Percentiles rank a stretch among this genome's conserved stretches.
phyloP scores from a whole-genome alignment of 352 stramenopile species.

The Globisporangium okanoganense region DNA sequence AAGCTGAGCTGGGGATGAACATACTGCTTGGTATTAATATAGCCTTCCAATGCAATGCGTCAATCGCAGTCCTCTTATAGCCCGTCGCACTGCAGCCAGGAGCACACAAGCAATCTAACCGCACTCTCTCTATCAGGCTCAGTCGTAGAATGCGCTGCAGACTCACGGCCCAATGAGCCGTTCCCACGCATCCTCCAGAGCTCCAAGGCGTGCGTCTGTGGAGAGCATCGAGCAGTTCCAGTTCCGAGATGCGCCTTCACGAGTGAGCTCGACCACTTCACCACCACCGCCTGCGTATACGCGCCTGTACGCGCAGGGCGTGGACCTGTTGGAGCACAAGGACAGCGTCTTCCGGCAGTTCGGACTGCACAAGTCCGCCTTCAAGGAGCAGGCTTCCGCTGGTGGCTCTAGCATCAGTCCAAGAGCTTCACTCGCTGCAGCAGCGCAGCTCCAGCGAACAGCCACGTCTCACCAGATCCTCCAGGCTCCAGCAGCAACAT shows the following conservation, averaged over 20 bases:
- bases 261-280: background rate
- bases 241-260: background rate
- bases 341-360: constrained; percentile 58
- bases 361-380: constrained; percentile 28
- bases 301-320: constrained; percentile 55
- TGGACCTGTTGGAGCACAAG: constrained; percentile 53
- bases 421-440: background rate
- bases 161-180: background rate
- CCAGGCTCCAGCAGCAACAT: background rate
- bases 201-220: background rate
- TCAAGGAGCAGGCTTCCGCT: background rate
- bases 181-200: background rate
- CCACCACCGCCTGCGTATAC: constrained; percentile 31
- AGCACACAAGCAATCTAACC: background rate
- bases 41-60: background rate
- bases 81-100: background rate
- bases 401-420: background rate
- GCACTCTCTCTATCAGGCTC: background rate
- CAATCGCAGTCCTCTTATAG: background rate
- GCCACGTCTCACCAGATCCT: constrained; percentile 5
- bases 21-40: background rate
- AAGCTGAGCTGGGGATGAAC: too few species aligned
- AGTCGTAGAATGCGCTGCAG: background rate
- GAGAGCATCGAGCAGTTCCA: constrained; percentile 10
- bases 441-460: background rate